phyloP scores from a whole-genome alignment of 768 basidiomycete species.

The Daedaleopsis nitida region DNA sequence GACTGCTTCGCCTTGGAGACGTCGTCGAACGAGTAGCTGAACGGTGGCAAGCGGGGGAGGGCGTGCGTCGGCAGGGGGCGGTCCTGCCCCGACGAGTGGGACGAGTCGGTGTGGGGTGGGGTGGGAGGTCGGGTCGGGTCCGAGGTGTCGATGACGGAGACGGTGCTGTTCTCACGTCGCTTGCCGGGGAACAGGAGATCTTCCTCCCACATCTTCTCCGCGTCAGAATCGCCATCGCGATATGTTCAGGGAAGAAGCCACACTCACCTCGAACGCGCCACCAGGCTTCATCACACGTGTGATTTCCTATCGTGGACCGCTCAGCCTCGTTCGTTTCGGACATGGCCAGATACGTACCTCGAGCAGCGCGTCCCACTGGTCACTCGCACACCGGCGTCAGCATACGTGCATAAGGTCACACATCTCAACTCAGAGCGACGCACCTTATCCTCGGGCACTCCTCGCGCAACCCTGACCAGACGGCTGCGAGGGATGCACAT shows the following conservation, averaged over 20 bases:
- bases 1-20: constrained; percentile 5
- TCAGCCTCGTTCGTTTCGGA: constrained; percentile 3
- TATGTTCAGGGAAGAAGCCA: background rate
- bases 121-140: constrained; percentile 14
- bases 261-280: constrained; percentile 64
- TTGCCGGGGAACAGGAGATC: constrained; percentile 73
- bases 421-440: background rate
- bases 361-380: constrained; percentile 66
- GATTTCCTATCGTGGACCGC: constrained; percentile 46
- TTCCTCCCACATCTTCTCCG: constrained; percentile 65
- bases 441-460: constrained; percentile 77
- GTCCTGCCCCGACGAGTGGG: constrained; percentile 18
- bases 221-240: background rate
- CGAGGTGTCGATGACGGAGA: constrained; percentile 11
- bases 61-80: background rate
- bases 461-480: constrained; percentile 69
- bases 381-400: constrained; percentile 1
- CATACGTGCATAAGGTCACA: background rate
- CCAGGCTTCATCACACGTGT: constrained; percentile 73
- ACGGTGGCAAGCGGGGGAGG: background rate
- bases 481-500: constrained; percentile 43
- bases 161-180: constrained; percentile 29
- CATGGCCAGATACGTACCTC: constrained; percentile 38
- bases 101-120: constrained; percentile 14
- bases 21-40: constrained; percentile 20